Percentiles rank a stretch among this genome's conserved stretches.
Evolutionary conservation across 1,139 yeast genomes (phyloP).

Genomic region (Magnusiomyces magnusii): DNA sequence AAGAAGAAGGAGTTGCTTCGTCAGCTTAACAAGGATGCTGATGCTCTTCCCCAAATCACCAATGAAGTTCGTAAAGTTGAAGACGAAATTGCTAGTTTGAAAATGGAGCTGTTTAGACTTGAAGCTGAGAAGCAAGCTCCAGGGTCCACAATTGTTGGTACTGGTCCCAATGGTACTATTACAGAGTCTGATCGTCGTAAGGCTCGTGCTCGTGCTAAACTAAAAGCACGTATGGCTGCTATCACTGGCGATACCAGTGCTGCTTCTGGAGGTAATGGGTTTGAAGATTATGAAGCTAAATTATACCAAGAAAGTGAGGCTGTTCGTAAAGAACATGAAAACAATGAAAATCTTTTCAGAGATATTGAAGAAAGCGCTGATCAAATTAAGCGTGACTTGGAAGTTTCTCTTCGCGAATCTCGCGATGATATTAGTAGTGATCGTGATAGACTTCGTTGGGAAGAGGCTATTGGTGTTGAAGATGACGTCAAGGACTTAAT

Average conservation of each 20-base stretch:
- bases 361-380: slow-evolving; percentile 72
- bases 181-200: slow-evolving; percentile 76
- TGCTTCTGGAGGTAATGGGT: slow-evolving; percentile 33
- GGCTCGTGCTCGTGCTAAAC: slow-evolving; percentile 66
- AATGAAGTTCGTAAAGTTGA: slow-evolving; percentile 55
- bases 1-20: slow-evolving; percentile 40
- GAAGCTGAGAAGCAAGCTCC: slow-evolving; percentile 58
- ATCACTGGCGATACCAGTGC: slow-evolving; percentile 66
- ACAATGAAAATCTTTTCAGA: slow-evolving; percentile 42
- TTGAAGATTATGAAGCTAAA: slow-evolving; percentile 49
- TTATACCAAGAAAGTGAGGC: slow-evolving; percentile 49
- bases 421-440: slow-evolving; percentile 37
- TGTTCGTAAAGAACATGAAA: slow-evolving; percentile 50
- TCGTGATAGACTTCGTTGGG: slow-evolving; percentile 69
- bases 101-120: slow-evolving; percentile 53
- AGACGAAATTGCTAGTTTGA: slow-evolving; percentile 58
- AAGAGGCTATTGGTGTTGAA: slow-evolving; percentile 72
- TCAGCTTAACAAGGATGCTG: slow-evolving; percentile 51
- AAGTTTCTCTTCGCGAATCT: slow-evolving; percentile 31
- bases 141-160: slow-evolving; percentile 57
- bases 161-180: slow-evolving; percentile 78
- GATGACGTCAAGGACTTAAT: slow-evolving; percentile 61
- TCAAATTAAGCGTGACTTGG: slow-evolving; percentile 60
- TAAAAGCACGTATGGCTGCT: slow-evolving; percentile 85
- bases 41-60: slow-evolving; percentile 62